Conservation (phyloP, 164 flowering plant genomes). For the Sedum album region DNA sequence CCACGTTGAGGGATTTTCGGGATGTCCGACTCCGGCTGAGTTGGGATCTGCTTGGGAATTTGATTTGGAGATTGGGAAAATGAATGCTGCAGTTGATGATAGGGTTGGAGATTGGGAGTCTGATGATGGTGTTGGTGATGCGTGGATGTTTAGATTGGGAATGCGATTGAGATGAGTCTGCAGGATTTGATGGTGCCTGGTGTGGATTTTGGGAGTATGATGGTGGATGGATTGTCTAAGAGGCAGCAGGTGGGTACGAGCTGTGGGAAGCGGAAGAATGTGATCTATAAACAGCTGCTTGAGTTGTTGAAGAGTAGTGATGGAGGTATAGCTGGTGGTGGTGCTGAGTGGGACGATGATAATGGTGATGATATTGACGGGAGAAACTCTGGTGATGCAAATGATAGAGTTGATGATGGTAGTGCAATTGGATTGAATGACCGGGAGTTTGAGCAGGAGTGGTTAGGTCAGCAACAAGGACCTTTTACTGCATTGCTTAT, state of each 20-base stretch:
- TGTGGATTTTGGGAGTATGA: conserved; percentile 10
- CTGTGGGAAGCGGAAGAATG: conserved; percentile 50
- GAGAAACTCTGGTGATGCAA: conserved; percentile 25
- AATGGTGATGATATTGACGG: conserved; percentile 2
- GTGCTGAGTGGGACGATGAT: neutral
- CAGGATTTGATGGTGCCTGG: conserved; percentile 54
- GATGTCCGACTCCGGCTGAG: conserved; percentile 48
- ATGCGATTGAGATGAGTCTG: conserved; percentile 2
- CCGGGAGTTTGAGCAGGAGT: conserved; percentile 11
- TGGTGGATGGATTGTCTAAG: conserved; percentile 16
- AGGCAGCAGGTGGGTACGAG: conserved; percentile 12
- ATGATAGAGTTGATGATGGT: conserved; percentile 12
- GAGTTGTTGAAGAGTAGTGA: conserved; percentile 40
- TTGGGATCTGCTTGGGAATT: conserved; percentile 52
- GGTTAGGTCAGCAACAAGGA: conserved; percentile 19
- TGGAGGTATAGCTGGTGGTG: conserved; percentile 19
- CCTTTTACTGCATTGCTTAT: conserved; percentile 46
- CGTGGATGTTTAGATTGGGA: conserved; percentile 10
- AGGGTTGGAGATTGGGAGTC: neutral
- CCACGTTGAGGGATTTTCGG: conserved; percentile 51
- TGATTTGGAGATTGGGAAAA: conserved; percentile 24
- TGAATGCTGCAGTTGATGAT: neutral
- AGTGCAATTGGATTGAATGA: conserved; percentile 11
- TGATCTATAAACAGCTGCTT: conserved; percentile 52
- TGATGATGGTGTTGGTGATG: neutral